Percentiles rank a stretch among this genome's conserved stretches.
phyloP scores from a whole-genome alignment of 106 monocot genomes.

The Gastrodia elata region DNA sequence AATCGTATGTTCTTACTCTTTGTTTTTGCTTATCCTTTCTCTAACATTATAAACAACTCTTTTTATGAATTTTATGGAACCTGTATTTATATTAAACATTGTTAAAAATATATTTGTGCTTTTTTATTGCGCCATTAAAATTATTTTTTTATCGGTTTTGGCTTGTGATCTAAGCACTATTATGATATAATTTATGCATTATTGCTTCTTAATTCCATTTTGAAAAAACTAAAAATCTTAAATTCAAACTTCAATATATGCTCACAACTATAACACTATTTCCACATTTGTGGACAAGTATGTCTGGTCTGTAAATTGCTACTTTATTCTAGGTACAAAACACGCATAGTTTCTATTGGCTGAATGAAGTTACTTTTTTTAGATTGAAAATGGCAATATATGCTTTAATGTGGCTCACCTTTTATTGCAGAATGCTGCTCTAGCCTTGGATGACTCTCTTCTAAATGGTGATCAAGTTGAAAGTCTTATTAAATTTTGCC shows the following conservation, averaged over 20 bases:
- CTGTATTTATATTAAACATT: not conserved
- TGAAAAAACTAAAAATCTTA: not conserved
- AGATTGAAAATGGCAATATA: not conserved
- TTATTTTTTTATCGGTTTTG: not conserved
- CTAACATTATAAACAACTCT: not conserved
- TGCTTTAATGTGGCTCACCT: not conserved
- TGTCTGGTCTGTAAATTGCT: not conserved
- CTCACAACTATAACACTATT: not conserved
- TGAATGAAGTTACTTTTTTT: not conserved
- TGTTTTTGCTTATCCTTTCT: too few species aligned
- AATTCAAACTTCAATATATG: not conserved
- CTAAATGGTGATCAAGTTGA: conserved; percentile 83
- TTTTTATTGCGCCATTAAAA: not conserved
- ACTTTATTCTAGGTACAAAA: not conserved
- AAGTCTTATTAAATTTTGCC: conserved; percentile 81
- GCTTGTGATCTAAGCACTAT: not conserved
- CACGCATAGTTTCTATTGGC: not conserved
- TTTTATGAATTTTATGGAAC: not conserved
- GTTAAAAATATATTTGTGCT: not conserved
- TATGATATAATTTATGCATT: not conserved
- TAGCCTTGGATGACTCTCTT: conserved; percentile 79
- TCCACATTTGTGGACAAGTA: not conserved
- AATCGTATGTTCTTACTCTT: too few species aligned
- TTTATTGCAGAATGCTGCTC: conserved; percentile 43
- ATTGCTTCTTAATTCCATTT: not conserved